Base-by-base conservation (phyloP, 768 basidiomycete genomes). In the Aureoboletus auriporus region DNA sequence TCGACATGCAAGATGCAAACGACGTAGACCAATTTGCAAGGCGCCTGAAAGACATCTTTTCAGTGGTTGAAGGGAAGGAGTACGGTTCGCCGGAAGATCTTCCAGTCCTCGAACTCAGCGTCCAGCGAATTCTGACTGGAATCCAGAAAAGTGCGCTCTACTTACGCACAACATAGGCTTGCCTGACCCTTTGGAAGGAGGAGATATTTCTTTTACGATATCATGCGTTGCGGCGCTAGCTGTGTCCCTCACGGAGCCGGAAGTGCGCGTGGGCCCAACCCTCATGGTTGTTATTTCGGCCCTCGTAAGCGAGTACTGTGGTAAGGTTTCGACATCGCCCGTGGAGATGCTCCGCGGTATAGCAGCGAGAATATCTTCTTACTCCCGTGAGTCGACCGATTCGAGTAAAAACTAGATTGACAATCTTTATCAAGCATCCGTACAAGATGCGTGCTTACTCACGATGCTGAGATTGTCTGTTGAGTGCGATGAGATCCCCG, bases 381-480 rank as follows among this genome's bases (percentile, higher is more conserved):
- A 73, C 55, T 57, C 72, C 42, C 60, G 84, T 83, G 53, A 59
- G 78, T 64, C 20, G 42, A 59, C 62, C 36, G 20, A 37, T 52
- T 54, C 38, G 54, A 48, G 51, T 38, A 43, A 54, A 47, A 40
- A 31, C 23, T 31, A 39, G n/a, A 36, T 38, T 50, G 39, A 45
- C 27, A 20, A 11, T 43, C 6, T 35, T 29, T 41, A 20, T 10
- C 42, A 52, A 91, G 89, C 77, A 30, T 71, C 83, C 27, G 78
- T 91, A 8, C 85, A 87, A 60, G 89, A 93, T 49, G 80, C 80
- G 5, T 80, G 80, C 51, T 66, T 93, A 28, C 61, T 91, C 29
- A 75, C 83, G 4, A 86, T 92, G 83, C 65, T 90, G 31, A 75
- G 87, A 45, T 53, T 89, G 28, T 71, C 77, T 42, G 79, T 76